Evolutionary conservation across 768 basidiomycete genomes (phyloP), one percentile per base, ranked within the genome.

Genomic region (Lentinus tigrinus): DNA sequence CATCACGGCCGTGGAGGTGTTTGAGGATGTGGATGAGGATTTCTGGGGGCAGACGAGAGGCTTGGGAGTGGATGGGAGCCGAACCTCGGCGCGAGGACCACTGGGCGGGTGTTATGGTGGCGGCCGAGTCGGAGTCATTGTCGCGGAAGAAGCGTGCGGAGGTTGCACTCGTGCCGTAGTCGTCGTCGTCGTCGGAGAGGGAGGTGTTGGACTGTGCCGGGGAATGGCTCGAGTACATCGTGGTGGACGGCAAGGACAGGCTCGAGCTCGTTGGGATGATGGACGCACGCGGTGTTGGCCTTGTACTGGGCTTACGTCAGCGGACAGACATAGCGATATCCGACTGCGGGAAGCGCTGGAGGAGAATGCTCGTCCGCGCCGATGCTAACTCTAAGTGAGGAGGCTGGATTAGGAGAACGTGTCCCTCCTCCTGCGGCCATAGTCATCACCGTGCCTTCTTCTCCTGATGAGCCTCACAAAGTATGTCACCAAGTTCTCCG

Each of bases 11-110:
- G 0, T 88, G 83, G 13, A 99, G 79, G 65, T 94, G 85, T 63
- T 88, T 91, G 64, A 99, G 82, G 67, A 98, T 90, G 69, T 96
- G 89, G 16, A 97, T 91, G 68, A 98, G 85, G 39, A 98, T 82
- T 72, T 98, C 96, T 57, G 91, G 89, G 8, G 95, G 95, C 4
- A 98, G 77, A 49, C 77, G 75, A 7, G 85, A 78, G 67, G 89
- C 87, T 52, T 75, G 76, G 14, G 71, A 66, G 57, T 74, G 64
- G n/a, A 67, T 52, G 46, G 62, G 62, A 19, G 69, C 57, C 16
- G 56, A 58, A 34, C 62, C 67, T 40, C 63, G 57, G 31, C 69
- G 66, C 26, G 70, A 65, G 21, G 69, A 69, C 74, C 74, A 75
- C 34, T 85, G 87, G 27, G 88, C 88, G n/a, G 88, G 88, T 16